Base-by-base conservation (phyloP, 495 filamentous ascomycete genomes). In the Opeltia flavorubescens region DNA sequence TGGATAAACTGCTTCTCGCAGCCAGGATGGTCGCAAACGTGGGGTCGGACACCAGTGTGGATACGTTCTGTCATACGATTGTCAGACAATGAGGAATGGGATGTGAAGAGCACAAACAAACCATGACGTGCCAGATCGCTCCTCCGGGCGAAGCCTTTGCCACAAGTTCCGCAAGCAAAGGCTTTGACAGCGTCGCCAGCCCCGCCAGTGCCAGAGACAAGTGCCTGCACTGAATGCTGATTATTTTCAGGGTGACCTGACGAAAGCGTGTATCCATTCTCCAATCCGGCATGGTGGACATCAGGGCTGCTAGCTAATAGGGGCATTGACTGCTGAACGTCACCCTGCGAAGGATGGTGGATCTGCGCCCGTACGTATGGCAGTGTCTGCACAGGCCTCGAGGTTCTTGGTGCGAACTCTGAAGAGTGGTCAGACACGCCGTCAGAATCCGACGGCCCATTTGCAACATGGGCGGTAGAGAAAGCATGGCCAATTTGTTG, bases 1-100 rank as follows among this genome's bases (percentile, higher is more conserved):
- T 98, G 91, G 52, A 98, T 98, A 60, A 98, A 98, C 57, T 89
- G 88, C 60, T 96, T 98, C 26, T 80, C 80, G 62, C 91, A 98
- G 15, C 81, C 82, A 31, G 83, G 83, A 61, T 77, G 83, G 52
- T 94, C 89, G 62, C 91, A 98, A 36, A 87, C 84, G 63, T 98
- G 91, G 29, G 91, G 91, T 30, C 93, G 72, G 35, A 89, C 70
- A 12, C 93, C 93, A 42, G 79, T 94, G 59, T 98, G 91, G 48
- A 98, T 98, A 12, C 91, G 82, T 65, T 98, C 91, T 96, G 58
- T 9, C 2, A 56, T 13, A 34, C 4, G 11, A 13, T 23, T 24
- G 35, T 66, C 43, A 69, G 62, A 52, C 62, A 55, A 48, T 51
- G 45, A 18, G 25, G 5, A 46, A 9, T 15, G 25, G 15, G 13